Percentiles rank a stretch among this genome's conserved stretches.
Conservation (phyloP, 306 rosid species). For the Betula pendula region DNA sequence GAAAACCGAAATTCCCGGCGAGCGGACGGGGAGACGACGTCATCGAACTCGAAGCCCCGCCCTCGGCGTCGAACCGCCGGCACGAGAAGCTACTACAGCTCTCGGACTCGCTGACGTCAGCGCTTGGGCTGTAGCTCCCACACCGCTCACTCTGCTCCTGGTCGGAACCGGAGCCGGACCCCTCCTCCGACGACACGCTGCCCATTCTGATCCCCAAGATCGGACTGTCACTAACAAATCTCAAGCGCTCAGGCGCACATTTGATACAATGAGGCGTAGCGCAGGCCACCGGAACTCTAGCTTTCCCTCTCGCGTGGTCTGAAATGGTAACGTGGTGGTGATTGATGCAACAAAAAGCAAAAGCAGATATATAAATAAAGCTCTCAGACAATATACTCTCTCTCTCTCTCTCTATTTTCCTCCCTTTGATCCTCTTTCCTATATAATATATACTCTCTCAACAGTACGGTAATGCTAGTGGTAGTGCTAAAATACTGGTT, state of each 20-base stretch:
- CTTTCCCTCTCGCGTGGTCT: constrained; percentile 3
- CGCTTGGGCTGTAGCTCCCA: constrained; percentile 87
- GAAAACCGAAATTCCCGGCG: constrained; percentile 40
- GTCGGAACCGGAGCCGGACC: constrained; percentile 43
- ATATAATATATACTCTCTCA: background rate
- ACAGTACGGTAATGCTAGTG: background rate
- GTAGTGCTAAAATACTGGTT: background rate
- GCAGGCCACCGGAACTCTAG: background rate
- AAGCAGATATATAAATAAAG: constrained; percentile 15
- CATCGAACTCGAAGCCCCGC: constrained; percentile 77
- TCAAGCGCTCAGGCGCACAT: constrained; percentile 44
- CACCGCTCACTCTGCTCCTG: constrained; percentile 72
- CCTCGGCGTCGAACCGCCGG: constrained; percentile 69
- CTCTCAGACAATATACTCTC: constrained; percentile 18
- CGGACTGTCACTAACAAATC: constrained; percentile 14
- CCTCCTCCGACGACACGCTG: constrained; percentile 71
- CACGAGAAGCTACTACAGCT: constrained; percentile 79
- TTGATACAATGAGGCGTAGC: background rate
- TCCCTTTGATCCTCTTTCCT: background rate
- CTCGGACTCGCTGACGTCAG: constrained; percentile 93
- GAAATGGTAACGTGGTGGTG: background rate
- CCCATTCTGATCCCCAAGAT: constrained; percentile 42
- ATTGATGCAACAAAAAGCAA: constrained; percentile 8
- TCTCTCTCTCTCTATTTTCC: constrained; percentile 20
- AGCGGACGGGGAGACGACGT: constrained; percentile 62